Percentiles rank a stretch among this genome's conserved stretches.
Evolutionary conservation across 1,284 basidiomycete species (phyloP).

Genomic region (Sphaerobolus stellatus): DNA sequence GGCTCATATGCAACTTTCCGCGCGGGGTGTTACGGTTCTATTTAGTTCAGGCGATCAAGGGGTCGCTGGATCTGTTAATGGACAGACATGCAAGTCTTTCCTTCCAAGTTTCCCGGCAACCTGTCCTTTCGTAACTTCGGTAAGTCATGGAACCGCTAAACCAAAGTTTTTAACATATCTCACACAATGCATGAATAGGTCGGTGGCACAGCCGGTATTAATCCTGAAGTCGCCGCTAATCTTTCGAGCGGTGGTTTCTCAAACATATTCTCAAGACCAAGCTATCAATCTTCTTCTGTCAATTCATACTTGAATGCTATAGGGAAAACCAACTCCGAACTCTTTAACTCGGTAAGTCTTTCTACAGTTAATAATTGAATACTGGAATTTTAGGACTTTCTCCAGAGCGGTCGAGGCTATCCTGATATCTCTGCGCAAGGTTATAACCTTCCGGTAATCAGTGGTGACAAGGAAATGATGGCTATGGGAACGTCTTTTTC

Average conservation of each 20-base stretch:
- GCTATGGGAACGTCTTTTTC: constrained; percentile 38
- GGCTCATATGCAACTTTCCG: constrained; percentile 34
- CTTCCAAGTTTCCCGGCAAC: constrained; percentile 35
- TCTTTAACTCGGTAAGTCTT: constrained; percentile 22
- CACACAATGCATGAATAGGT: no score
- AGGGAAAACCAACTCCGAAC: constrained; percentile 30
- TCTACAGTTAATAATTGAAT: no score
- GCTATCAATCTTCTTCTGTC: constrained; percentile 42
- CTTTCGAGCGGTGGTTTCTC: constrained; percentile 52
- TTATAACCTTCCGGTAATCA: constrained; percentile 22
- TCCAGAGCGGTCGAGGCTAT: no score
- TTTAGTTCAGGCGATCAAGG: constrained; percentile 41
- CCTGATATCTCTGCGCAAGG: constrained; percentile 67
- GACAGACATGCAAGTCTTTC: constrained; percentile 32
- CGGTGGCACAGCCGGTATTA: constrained; percentile 28
- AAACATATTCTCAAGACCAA: constrained; percentile 42
- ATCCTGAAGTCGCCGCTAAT: constrained; percentile 27
- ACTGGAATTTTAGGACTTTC: no score
- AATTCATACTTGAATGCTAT: constrained; percentile 33
- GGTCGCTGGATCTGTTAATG: constrained; percentile 30
- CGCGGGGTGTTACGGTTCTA: constrained; percentile 37
- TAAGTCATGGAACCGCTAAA: background rate
- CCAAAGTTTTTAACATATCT: no score
- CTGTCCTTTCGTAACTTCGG: constrained; percentile 16
- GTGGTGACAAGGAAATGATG: constrained; percentile 11